Evolutionary conservation across 176 grass and related monocot genomes (phyloP), one percentile per base, ranked within the genome.

Genomic region (Avena sativa): DNA sequence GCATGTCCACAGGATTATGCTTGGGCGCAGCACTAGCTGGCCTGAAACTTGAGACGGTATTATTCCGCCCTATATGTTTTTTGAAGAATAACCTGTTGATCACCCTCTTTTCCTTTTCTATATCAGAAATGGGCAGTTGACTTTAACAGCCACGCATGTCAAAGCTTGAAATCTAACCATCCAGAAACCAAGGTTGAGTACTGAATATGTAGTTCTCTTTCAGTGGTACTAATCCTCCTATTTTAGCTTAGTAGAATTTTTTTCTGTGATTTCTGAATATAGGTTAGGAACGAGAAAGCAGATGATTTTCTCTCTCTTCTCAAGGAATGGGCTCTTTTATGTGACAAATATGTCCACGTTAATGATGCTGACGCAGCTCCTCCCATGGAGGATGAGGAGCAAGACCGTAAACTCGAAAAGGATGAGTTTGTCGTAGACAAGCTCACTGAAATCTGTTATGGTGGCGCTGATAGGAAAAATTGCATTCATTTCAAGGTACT

Each of bases 1-100:
- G 92, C 34, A 95, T 98, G 93, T 95, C 96, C 11, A 98, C 92
- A 4, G 93, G 96, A 0, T 44, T 98, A 48, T 98, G 96, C 52
- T 86, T 95, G 79, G 96, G 96, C 62, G 81, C 92, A 9, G 82
- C 85, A 44, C 84, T 98, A 30, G 88, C 96, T 56, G 92, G 93
- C 19, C 56, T 91, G 44, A 93, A 84, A 67, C 84, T 95, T 58
- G 88, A 95, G 80, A 98, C 93, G 1, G 96, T 98, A 79, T 84
- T 86, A 57, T 59, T 82, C 6, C 3, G 21, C 6, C 38, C 36
- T 59, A 44, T 46, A 13, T 44, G 64, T 47, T 70, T 47, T 32
- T 17, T 76, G 5, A 2, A 48, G 9, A 69, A 59, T 60, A 38
- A 16, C 28, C 5, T 52, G 51, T 52, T 9, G 8, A 19, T 20